Percentiles rank a stretch among this genome's conserved stretches.
These are phyloP conservation scores for Blastocystis sp. DNA, from an alignment of 352 stramenopile species.

Conservation along the genomic window DNA sequence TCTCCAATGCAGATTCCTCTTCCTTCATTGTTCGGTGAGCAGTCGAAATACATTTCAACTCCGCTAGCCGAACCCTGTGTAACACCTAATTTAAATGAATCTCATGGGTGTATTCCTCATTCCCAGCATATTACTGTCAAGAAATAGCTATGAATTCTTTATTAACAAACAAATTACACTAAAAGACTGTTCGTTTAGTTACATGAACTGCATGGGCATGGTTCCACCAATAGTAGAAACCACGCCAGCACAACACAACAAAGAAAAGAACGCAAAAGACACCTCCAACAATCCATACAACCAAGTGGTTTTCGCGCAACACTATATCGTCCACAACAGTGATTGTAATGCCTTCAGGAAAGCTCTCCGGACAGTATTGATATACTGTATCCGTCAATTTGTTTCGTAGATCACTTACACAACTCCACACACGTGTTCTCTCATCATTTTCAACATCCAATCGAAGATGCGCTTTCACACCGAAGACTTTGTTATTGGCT, in stretches of 20 bases:
- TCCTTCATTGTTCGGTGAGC: not conserved
- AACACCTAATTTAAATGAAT: too few species aligned
- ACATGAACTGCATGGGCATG: not conserved
- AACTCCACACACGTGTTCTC: not conserved
- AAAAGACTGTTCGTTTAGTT: not conserved
- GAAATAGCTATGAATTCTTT: not conserved
- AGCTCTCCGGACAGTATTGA: not conserved
- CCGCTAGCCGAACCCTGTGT: too few species aligned
- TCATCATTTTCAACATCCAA: not conserved
- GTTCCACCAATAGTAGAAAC: not conserved
- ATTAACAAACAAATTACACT: conserved; percentile 21
- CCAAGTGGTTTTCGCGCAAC: not conserved
- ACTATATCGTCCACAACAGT: not conserved
- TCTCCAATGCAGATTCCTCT: conserved; percentile 40
- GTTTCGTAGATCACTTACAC: not conserved
- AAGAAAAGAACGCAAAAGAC: not conserved
- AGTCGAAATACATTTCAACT: too few species aligned
- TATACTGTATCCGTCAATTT: not conserved
- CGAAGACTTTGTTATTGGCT: not conserved
- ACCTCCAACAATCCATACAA: not conserved
- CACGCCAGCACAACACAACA: not conserved
- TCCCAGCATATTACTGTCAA: too few species aligned
- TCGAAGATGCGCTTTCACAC: not conserved
- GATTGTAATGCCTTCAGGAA: not conserved
- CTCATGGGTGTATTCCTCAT: too few species aligned